These are phyloP conservation scores for Trametes pubescens DNA, from an alignment of 1,284 basidiomycete species.

Conservation along the genomic window DNA sequence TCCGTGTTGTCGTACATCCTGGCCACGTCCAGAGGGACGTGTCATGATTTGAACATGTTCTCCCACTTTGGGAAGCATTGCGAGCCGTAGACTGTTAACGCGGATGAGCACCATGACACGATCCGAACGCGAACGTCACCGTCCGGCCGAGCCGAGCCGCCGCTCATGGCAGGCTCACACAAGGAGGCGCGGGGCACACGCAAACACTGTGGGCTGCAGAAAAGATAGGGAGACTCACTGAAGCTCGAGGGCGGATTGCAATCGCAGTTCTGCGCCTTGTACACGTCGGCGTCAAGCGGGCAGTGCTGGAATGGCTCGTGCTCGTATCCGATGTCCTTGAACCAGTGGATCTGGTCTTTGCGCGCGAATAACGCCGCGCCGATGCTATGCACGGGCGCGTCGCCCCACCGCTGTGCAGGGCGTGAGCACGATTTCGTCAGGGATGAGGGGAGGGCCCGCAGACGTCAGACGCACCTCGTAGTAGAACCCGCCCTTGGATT, in stretches of 20 bases:
- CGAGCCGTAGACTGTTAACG: conserved; percentile 1
- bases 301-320: conserved; percentile 63
- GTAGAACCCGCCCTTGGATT: conserved; percentile 78
- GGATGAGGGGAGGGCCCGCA: not conserved
- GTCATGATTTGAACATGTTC: conserved; percentile 8
- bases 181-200: too few species aligned
- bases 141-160: too few species aligned
- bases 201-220: not conserved
- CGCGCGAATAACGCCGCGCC: conserved; percentile 70
- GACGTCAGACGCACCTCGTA: conserved; percentile 63
- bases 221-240: conserved; percentile 45
- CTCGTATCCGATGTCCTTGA: conserved; percentile 69
- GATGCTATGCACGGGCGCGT: conserved; percentile 84
- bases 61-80: conserved; percentile 3
- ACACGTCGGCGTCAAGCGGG: conserved; percentile 51
- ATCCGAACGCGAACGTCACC: not conserved
- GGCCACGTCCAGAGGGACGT: not conserved
- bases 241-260: conserved; percentile 54
- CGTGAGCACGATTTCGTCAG: not conserved
- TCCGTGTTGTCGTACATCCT: not conserved
- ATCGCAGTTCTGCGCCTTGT: conserved; percentile 53
- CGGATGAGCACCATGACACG: not conserved
- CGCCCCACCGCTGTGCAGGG: conserved; percentile 67
- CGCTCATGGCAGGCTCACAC: too few species aligned
- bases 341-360: conserved; percentile 74